A percentile compares a stretch with the other conserved stretches of the same genome.
phyloP scores from a whole-genome alignment of 345 rosid genomes.

The Jatropha curcas region DNA sequence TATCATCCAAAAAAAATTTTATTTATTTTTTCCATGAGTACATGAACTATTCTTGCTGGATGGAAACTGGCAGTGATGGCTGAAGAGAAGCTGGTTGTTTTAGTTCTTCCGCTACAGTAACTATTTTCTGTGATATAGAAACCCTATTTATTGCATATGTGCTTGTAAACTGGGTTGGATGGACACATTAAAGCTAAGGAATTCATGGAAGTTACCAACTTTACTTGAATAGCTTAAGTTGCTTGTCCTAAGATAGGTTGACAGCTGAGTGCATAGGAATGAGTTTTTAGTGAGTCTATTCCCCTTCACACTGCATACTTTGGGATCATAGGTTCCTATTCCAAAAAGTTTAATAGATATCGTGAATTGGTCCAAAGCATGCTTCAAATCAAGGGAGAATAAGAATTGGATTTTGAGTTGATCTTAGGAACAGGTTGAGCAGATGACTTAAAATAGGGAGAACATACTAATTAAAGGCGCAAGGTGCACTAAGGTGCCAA shows the following conservation, averaged over 20 bases:
- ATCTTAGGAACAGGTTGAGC: too few species aligned
- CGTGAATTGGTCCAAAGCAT: background rate
- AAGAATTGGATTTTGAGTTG: background rate
- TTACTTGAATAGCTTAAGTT: background rate
- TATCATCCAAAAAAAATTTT: background rate
- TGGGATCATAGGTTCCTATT: background rate
- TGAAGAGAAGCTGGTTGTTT: background rate
- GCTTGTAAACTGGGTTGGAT: background rate
- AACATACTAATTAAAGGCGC: too few species aligned
- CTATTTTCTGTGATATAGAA: background rate
- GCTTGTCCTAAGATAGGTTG: background rate
- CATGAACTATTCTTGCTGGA: background rate
- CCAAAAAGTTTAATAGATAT: background rate
- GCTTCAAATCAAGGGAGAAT: background rate
- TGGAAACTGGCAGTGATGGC: background rate
- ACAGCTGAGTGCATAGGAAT: background rate
- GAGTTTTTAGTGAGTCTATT: background rate
- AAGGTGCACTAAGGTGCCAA: too few species aligned
- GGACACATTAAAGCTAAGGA: background rate
- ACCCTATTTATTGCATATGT: background rate
- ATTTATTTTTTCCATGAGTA: background rate
- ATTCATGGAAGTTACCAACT: background rate
- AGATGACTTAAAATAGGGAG: background rate
- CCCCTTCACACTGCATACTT: background rate
- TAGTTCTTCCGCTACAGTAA: background rate